These are phyloP conservation scores for Syzygium jambos DNA, from an alignment of 345 rosid genomes.

Conservation along the genomic window DNA sequence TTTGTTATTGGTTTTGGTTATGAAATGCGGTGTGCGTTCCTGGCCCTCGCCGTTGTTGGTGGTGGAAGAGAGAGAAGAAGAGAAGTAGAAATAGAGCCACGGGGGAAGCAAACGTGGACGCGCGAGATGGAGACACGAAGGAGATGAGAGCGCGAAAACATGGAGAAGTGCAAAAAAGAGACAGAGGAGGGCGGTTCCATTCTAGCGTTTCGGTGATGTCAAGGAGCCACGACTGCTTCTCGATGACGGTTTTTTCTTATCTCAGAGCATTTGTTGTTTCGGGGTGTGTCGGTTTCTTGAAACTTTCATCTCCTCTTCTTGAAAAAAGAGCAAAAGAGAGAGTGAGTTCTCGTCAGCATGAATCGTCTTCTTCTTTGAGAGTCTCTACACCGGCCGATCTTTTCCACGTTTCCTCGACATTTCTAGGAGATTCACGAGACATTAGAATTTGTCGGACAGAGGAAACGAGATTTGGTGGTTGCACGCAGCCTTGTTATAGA, in stretches of 20 bases:
- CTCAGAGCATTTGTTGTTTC: neutral
- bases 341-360: neutral
- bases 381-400: neutral
- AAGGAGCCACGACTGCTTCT: neutral
- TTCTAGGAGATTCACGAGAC: neutral
- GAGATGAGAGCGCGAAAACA: neutral
- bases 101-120: neutral
- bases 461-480: neutral
- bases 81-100: neutral
- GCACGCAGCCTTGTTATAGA: neutral
- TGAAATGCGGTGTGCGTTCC: neutral
- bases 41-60: neutral
- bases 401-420: neutral
- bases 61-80: neutral
- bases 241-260: neutral
- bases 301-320: neutral
- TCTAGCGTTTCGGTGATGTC: neutral
- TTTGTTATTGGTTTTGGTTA: neutral
- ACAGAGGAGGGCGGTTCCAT: neutral
- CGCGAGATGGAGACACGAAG: neutral
- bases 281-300: neutral
- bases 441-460: neutral
- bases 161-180: neutral
- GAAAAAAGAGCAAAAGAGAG: neutral
- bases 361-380: no score